Percentiles rank a stretch among this genome's conserved stretches.
Conservation (phyloP, 2,329 filamentous ascomycete genomes). For the Paracamarosporium sp. region DNA sequence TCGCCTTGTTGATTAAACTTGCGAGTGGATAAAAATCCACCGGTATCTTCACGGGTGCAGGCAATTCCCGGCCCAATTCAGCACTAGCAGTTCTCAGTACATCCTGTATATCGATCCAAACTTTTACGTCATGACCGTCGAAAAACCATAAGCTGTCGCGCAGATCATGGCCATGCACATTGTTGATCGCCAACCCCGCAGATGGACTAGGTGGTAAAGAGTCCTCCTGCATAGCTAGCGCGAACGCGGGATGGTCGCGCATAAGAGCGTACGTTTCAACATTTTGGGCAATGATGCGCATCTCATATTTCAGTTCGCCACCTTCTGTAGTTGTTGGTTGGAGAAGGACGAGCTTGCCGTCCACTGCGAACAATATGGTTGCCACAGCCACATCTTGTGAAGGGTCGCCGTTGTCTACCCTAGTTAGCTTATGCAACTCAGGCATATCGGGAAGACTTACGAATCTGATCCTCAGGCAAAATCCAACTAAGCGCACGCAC, state of each 20-base stretch:
- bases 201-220: constrained; percentile 59
- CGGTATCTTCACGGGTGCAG: constrained; percentile 75
- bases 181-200: constrained; percentile 52
- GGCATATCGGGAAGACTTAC: constrained; percentile 50
- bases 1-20: constrained; percentile 84
- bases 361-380: constrained; percentile 93
- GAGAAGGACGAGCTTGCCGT: constrained; percentile 92
- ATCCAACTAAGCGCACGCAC: constrained; percentile 97
- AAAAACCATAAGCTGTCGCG: constrained; percentile 94
- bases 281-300: constrained; percentile 94
- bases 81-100: constrained; percentile 74
- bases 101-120: constrained; percentile 89
- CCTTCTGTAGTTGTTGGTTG: constrained; percentile 84
- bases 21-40: constrained; percentile 97
- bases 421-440: constrained; percentile 21
- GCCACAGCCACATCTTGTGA: constrained; percentile 94
- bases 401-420: constrained; percentile 79
- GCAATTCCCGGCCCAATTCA: constrained; percentile 72
- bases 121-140: constrained; percentile 82
- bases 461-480: constrained; percentile 85
- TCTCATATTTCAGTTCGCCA: constrained; percentile 93
- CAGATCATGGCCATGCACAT: constrained; percentile 63
- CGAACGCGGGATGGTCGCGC: constrained; percentile 75
- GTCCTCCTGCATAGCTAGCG: constrained; percentile 54
- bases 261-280: constrained; percentile 95